phyloP scores from a whole-genome alignment of 2,329 filamentous ascomycete species.

The Talaromyces verruculosus region DNA sequence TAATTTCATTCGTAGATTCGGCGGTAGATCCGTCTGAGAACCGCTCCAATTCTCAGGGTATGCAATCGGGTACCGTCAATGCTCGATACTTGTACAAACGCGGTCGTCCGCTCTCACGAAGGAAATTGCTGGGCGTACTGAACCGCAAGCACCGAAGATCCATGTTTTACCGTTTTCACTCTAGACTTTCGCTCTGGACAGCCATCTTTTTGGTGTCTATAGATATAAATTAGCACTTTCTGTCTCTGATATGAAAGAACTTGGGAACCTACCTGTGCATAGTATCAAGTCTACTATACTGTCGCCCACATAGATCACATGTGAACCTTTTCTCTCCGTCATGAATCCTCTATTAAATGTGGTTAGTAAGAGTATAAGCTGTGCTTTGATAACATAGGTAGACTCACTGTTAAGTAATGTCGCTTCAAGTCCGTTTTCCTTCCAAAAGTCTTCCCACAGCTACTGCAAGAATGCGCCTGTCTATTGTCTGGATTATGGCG shows the following conservation, averaged over 20 bases:
- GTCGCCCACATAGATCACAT: slow-evolving; percentile 17
- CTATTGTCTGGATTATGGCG: slow-evolving; percentile 73
- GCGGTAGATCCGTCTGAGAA: neutral
- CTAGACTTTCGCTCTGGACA: slow-evolving; percentile 10
- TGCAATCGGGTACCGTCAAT: neutral
- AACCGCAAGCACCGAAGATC: neutral
- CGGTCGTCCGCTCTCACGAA: neutral
- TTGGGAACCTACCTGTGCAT: slow-evolving; percentile 14
- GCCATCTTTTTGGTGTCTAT: slow-evolving; percentile 17
- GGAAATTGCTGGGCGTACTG: neutral
- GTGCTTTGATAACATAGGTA: slow-evolving; percentile 28
- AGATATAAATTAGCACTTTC: slow-evolving; percentile 2
- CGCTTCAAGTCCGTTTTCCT: slow-evolving; percentile 74
- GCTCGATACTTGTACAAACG: neutral
- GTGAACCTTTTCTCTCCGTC: slow-evolving; percentile 19
- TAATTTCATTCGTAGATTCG: neutral
- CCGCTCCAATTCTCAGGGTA: neutral
- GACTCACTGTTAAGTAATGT: slow-evolving; percentile 55
- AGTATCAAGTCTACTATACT: slow-evolving; percentile 20
- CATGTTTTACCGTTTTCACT: neutral
- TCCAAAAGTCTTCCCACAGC: slow-evolving; percentile 74
- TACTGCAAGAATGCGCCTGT: slow-evolving; percentile 68
- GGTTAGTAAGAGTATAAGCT: slow-evolving; percentile 34
- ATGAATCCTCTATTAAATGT: slow-evolving; percentile 16
- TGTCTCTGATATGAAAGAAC: neutral